Evolutionary conservation across 495 filamentous ascomycete species (phyloP).

Genomic region (Penicillium atrosanguineum): DNA sequence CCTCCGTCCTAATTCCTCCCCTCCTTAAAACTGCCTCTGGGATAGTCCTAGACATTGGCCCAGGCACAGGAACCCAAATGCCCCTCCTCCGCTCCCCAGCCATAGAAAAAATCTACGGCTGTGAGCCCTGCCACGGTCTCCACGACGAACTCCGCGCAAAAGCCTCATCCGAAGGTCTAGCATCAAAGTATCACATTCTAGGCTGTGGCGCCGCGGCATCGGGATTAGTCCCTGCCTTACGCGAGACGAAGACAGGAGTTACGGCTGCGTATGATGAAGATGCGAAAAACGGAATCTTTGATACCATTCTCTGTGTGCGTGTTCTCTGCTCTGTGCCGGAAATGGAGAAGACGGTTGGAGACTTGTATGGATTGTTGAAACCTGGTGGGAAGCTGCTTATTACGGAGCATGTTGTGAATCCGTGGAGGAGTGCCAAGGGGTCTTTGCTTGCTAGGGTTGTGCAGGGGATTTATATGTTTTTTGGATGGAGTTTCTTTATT

Average conservation of each 20-base stretch:
- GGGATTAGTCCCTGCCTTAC: conserved; percentile 34
- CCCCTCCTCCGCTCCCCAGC: conserved; percentile 37
- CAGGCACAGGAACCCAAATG: conserved; percentile 50
- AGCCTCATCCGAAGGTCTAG: conserved; percentile 48
- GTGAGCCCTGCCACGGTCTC: conserved; percentile 61
- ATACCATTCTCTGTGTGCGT: conserved; percentile 66
- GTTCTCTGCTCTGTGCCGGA: conserved; percentile 72
- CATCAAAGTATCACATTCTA: conserved; percentile 62
- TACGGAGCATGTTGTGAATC: conserved; percentile 65
- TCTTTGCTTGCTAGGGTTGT: conserved; percentile 47
- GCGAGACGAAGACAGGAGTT: conserved; percentile 38
- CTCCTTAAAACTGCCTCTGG: conserved; percentile 36
- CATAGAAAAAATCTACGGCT: conserved; percentile 61
- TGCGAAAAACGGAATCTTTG: conserved; percentile 47
- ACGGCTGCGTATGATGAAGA: conserved; percentile 8
- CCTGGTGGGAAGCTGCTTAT: conserved; percentile 67
- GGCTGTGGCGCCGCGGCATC: conserved; percentile 58
- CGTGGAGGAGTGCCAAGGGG: conserved; percentile 46
- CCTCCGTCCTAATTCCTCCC: conserved; percentile 38
- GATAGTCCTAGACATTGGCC: conserved; percentile 48
- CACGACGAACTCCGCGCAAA: conserved; percentile 49
- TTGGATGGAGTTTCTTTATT: conserved; percentile 48
- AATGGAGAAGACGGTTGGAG: conserved; percentile 52
- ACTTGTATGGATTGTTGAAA: conserved; percentile 61
- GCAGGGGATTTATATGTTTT: conserved; percentile 30